phyloP scores from a whole-genome alignment of 768 basidiomycete genomes.

The Lepiota venenata region DNA sequence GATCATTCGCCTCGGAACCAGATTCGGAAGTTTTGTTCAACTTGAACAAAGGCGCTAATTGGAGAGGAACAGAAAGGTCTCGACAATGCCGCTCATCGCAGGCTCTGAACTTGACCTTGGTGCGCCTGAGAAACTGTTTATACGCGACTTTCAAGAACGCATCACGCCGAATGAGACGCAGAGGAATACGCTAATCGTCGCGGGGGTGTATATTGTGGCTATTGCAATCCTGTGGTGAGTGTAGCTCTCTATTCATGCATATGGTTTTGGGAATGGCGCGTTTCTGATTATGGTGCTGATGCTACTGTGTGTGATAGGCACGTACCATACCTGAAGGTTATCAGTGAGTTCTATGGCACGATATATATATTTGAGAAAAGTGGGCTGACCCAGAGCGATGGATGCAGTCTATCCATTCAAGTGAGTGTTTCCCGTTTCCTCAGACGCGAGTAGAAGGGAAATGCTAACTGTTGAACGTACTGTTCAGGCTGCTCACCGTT shows the following conservation, averaged over 20 bases:
- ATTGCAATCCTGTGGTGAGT: slow-evolving; percentile 82
- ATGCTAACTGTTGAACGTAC: not conserved
- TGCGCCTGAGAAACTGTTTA: slow-evolving; percentile 22
- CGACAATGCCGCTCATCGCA: slow-evolving; percentile 17
- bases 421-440: slow-evolving; percentile 39
- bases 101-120: slow-evolving; percentile 9
- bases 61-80: not conserved
- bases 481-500: slow-evolving; percentile 69
- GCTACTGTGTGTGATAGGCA: slow-evolving; percentile 46
- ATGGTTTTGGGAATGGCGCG: not conserved
- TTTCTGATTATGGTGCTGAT: not conserved
- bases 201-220: slow-evolving; percentile 65
- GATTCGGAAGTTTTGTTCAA: no score
- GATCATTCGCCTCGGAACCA: not conserved
- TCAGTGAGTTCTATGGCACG: slow-evolving; percentile 50
- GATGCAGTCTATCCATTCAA: slow-evolving; percentile 85
- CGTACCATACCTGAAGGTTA: slow-evolving; percentile 65
- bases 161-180: slow-evolving; percentile 73
- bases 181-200: slow-evolving; percentile 73
- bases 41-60: no score
- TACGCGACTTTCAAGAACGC: slow-evolving; percentile 36
- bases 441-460: not conserved
- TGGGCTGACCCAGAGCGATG: not conserved
- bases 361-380: no score
- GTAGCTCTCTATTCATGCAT: not conserved